phyloP scores from a whole-genome alignment of 2,329 filamentous ascomycete species.

The Ophiocordyceps camponoti-saundersi region DNA sequence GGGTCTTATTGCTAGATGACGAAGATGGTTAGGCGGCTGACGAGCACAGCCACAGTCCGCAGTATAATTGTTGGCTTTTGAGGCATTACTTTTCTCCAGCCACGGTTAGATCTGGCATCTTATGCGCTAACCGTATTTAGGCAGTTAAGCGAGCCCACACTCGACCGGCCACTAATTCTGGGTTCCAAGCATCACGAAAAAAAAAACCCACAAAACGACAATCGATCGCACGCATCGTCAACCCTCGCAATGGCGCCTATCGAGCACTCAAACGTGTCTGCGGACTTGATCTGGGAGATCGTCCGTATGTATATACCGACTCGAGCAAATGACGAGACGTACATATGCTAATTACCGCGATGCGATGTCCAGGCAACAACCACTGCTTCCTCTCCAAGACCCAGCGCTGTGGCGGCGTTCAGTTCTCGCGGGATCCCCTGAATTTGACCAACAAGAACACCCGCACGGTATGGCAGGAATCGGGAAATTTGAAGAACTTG shows the following conservation, averaged over 20 bases:
- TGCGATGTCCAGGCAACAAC: slow-evolving; percentile 47
- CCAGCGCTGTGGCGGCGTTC: slow-evolving; percentile 58
- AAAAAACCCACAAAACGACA: slow-evolving; percentile 1
- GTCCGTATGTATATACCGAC: slow-evolving; percentile 61
- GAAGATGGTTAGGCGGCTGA: no score
- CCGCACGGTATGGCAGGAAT: slow-evolving; percentile 53
- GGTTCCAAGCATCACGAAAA: not conserved
- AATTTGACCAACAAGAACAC: slow-evolving; percentile 87
- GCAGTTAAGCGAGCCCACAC: slow-evolving; percentile 25
- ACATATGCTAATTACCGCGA: not conserved
- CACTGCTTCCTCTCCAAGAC: slow-evolving; percentile 91
- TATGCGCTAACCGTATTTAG: slow-evolving; percentile 12
- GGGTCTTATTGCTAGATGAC: not conserved
- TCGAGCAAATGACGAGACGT: not conserved
- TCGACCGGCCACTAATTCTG: slow-evolving; percentile 11
- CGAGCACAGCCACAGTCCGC: not conserved
- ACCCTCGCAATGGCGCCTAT: slow-evolving; percentile 35
- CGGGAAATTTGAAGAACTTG: not conserved
- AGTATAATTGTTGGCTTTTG: not conserved
- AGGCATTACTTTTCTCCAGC: not conserved
- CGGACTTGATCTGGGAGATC: slow-evolving; percentile 89
- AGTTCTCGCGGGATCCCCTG: slow-evolving; percentile 86
- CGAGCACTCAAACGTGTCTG: slow-evolving; percentile 57
- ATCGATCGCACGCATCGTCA: slow-evolving; percentile 11
- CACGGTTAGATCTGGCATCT: not conserved